These are phyloP conservation scores for Fomitopsis pulvina DNA, from an alignment of 768 basidiomycete genomes.

Conservation along the genomic window DNA sequence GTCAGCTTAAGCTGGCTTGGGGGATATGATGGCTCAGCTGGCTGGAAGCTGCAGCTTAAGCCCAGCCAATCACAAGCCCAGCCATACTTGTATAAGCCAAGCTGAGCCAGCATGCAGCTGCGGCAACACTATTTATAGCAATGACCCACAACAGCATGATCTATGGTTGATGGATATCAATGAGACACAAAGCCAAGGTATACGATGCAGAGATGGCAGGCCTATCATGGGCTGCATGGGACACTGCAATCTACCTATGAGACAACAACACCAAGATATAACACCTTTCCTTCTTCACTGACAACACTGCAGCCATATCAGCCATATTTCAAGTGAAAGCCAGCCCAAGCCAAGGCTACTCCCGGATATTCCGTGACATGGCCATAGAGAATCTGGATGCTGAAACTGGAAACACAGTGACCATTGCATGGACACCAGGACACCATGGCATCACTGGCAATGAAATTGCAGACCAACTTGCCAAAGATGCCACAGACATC, in stretches of 20 bases:
- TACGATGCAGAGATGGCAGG: constrained; percentile 11
- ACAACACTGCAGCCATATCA: constrained; percentile 9
- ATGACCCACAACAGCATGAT: background rate
- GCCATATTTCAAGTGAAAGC: constrained; percentile 2
- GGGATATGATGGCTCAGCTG: no score
- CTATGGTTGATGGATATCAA: background rate
- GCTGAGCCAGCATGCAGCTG: no score
- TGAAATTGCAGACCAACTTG: constrained; percentile 18
- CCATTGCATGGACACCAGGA: constrained; percentile 20
- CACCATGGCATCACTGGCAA: constrained; percentile 23
- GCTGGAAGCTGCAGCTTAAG: no score
- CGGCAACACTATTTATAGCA: no score
- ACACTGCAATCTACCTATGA: background rate
- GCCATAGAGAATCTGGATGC: background rate
- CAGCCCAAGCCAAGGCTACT: constrained; percentile 1
- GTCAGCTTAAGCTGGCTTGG: no score
- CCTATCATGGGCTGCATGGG: background rate
- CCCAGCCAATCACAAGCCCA: no score
- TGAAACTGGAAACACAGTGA: constrained; percentile 1
- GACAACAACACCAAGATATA: background rate
- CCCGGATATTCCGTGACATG: background rate
- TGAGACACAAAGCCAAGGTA: constrained; percentile 7
- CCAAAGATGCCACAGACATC: constrained; percentile 16
- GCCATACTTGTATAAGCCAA: no score
- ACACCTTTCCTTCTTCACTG: constrained; percentile 9